Evolutionary conservation across 805 yeast genomes (phyloP).

Genomic region (Candida succiphila): DNA sequence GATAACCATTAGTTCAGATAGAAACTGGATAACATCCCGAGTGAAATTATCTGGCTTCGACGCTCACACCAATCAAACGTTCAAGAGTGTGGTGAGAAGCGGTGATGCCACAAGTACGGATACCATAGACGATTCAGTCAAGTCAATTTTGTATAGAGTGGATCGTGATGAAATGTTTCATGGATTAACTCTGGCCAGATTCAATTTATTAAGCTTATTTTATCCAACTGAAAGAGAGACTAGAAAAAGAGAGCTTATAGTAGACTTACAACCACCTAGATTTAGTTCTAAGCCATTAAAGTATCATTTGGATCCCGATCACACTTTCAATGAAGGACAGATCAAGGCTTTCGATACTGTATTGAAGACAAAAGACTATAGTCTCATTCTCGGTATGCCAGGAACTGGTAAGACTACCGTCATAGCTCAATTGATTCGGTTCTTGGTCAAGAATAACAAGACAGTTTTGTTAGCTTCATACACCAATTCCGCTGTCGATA

Average conservation of each 20-base stretch:
- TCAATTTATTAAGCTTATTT: slow-evolving; percentile 63
- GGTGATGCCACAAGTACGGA: slow-evolving; percentile 5
- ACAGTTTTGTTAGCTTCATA: slow-evolving; percentile 73
- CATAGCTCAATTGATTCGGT: slow-evolving; percentile 62
- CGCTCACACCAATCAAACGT: slow-evolving; percentile 34
- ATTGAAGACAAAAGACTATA: slow-evolving; percentile 59
- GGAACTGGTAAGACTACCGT: slow-evolving; percentile 96
- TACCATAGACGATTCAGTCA: slow-evolving; percentile 1
- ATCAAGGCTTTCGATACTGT: slow-evolving; percentile 55
- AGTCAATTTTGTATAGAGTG: slow-evolving; percentile 40
- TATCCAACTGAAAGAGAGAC: slow-evolving; percentile 35
- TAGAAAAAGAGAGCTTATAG: slow-evolving; percentile 36
- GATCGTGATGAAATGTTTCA: slow-evolving; percentile 74
- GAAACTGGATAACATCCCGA: slow-evolving; percentile 35
- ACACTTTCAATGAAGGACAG: slow-evolving; percentile 62
- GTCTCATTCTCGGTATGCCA: slow-evolving; percentile 91
- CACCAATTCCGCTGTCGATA: slow-evolving; percentile 95
- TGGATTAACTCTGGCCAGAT: slow-evolving; percentile 70
- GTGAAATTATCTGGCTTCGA: slow-evolving; percentile 34
- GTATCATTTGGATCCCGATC: slow-evolving; percentile 8
- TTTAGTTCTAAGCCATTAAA: slow-evolving; percentile 18
- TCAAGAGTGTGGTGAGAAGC: slow-evolving; percentile 34
- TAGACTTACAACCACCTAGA: slow-evolving; percentile 41
- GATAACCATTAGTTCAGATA: slow-evolving; percentile 40
- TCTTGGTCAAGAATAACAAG: slow-evolving; percentile 49